Percentiles rank a stretch among this genome's conserved stretches.
Evolutionary conservation across 805 yeast genomes (phyloP).

Genomic region (Hermanozyma aechmeae): DNA sequence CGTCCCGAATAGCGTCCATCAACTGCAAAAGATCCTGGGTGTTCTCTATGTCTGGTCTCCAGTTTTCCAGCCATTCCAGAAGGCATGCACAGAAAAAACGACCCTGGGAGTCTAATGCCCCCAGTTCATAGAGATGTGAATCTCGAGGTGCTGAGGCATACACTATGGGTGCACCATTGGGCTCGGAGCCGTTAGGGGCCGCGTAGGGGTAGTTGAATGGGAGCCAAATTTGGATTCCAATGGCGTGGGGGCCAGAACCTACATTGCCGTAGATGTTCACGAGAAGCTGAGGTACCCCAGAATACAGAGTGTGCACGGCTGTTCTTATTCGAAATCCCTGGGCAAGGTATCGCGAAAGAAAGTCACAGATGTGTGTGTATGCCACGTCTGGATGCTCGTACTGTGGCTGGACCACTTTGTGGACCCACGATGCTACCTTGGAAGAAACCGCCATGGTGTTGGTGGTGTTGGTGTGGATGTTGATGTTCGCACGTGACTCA

Average conservation of each 20-base stretch:
- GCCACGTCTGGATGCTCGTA: constrained; percentile 49
- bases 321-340: constrained; percentile 61
- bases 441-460: constrained; percentile 11
- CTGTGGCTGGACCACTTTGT: constrained; percentile 36
- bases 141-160: no score
- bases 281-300: constrained; percentile 51
- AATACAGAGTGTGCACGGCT: constrained; percentile 35
- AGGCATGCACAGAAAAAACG: constrained; percentile 59
- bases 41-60: no score
- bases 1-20: no score
- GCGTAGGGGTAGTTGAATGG: constrained; percentile 61
- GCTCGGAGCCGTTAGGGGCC: constrained; percentile 5
- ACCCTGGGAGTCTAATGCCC: constrained; percentile 72
- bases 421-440: constrained; percentile 31
- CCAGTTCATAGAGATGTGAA: no score
- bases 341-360: constrained; percentile 38
- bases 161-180: constrained; percentile 47
- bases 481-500: no score
- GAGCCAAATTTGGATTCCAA: constrained; percentile 67
- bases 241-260: constrained; percentile 12
- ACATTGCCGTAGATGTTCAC: constrained; percentile 57
- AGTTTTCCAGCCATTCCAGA: constrained; percentile 41
- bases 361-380: constrained; percentile 54
- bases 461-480: no score
- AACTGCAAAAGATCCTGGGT: no score